These are phyloP conservation scores for Salix arbutifolia DNA, from an alignment of 345 rosid species.

Conservation along the genomic window DNA sequence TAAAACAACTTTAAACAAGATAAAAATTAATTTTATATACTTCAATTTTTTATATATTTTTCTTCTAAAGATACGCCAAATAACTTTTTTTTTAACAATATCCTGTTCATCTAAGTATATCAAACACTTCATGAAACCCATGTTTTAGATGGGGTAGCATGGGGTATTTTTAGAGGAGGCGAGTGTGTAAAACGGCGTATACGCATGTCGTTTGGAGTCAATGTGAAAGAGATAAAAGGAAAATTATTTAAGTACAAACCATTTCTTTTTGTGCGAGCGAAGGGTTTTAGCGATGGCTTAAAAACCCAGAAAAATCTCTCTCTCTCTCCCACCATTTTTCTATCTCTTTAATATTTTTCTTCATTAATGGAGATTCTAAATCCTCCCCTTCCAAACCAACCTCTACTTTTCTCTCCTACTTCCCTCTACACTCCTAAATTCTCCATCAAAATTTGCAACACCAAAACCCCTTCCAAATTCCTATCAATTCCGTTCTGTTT, in stretches of 20 bases:
- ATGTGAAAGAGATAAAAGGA: too few relatives aligned
- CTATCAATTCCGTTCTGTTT: slow-evolving; percentile 22
- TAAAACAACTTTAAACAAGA: too few relatives aligned
- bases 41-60: too few relatives aligned
- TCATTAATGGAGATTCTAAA: slow-evolving; percentile 41
- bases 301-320: background rate
- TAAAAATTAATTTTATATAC: too few relatives aligned
- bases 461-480: slow-evolving; percentile 30
- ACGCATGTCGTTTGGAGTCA: too few relatives aligned
- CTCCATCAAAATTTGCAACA: slow-evolving; percentile 15
- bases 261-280: background rate
- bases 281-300: slow-evolving; percentile 6
- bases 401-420: slow-evolving; percentile 10
- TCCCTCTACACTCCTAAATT: slow-evolving; percentile 37
- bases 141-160: too few relatives aligned
- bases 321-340: background rate
- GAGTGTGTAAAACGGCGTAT: too few relatives aligned
- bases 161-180: too few relatives aligned
- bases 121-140: too few relatives aligned
- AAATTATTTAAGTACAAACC: background rate
- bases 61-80: too few relatives aligned
- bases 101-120: too few relatives aligned
- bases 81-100: too few relatives aligned
- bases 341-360: background rate
- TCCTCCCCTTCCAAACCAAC: slow-evolving; percentile 22